Base-by-base conservation (phyloP, 208 protist species). In the Acanthamoeba culbertsoni region DNA sequence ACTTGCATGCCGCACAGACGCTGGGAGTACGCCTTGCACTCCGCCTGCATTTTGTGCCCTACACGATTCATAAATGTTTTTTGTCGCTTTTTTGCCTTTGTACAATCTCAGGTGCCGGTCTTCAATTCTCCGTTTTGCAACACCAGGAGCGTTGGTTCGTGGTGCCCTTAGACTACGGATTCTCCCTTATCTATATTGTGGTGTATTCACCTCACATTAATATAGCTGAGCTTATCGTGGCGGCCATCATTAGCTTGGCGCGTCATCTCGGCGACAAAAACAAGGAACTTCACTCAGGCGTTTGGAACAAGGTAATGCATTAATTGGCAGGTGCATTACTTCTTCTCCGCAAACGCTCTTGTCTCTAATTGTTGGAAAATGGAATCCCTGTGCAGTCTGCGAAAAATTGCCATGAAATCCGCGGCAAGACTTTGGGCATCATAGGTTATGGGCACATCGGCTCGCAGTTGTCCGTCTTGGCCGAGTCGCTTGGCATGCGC, bases 51-150 rank as follows among this genome's bases (percentile, higher is more conserved):
- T n/a, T n/a, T n/a, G n/a, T n/a, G n/a, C n/a, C n/a, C n/a, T n/a
- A n/a, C n/a, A n/a, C n/a, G n/a, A n/a, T n/a, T n/a, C n/a, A n/a
- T n/a, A n/a, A n/a, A n/a, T n/a, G 31, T 59, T 23, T 63, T 20
- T 63, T 10, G 26, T 63, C 20, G 18, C 7, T 43, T 2, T 46
- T 43, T 31, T 48, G 31, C 10, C 18, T n/a, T 5, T 86, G 1
- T 7, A 16, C n/a, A n/a, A n/a, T 51, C 1, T 73, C 55, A 94
- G 65, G 95, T 99, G 31, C 97, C 97, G 10, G 98, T 99, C 23
- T 99, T 99, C 93, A 99, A 99, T 91, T 98, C 98, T n/a, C 98
- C 98, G 3, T 99, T 98, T 95, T 96, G 97, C 33, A 99, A 99
- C 94, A 98, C 97, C 2, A 95, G 98, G 55, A 98, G 97, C 92